Percentiles rank a stretch among this genome's conserved stretches.
phyloP scores from a whole-genome alignment of 163 green algal genomes.

The Prototheca stagnorum region DNA sequence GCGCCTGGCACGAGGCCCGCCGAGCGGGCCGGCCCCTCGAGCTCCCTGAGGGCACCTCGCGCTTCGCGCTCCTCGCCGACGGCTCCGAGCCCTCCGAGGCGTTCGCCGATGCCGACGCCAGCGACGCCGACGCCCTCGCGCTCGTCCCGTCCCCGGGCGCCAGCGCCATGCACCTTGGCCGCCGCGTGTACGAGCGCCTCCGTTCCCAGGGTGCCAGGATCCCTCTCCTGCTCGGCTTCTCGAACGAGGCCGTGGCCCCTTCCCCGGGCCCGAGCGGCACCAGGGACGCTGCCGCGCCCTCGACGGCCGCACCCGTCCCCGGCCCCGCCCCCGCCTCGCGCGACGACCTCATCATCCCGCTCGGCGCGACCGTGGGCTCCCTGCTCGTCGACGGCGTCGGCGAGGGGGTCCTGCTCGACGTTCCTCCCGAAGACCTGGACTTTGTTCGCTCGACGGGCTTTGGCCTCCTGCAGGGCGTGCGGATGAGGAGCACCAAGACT shows the following conservation, averaged over 20 bases:
- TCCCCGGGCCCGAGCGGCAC: no score
- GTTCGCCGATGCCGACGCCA: conserved; percentile 2
- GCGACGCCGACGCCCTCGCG: no score
- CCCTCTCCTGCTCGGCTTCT: conserved; percentile 87
- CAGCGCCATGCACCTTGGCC: conserved; percentile 70
- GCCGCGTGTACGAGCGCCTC: conserved; percentile 81
- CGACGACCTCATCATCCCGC: conserved; percentile 69
- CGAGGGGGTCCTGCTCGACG: conserved; percentile 83
- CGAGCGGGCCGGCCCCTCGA: no score
- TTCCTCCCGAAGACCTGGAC: conserved; percentile 50
- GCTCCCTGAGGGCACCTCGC: conserved; percentile 40
- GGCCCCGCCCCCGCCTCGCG: conserved; percentile 22
- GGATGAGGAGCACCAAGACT: conserved; percentile 99
- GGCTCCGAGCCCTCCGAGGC: conserved; percentile 73
- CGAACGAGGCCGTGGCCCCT: no score
- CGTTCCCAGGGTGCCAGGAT: conserved; percentile 31
- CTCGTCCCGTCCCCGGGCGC: no score
- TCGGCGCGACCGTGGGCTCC: conserved; percentile 59
- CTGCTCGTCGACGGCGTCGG: conserved; percentile 89
- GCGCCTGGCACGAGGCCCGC: neutral
- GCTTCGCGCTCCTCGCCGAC: conserved; percentile 60
- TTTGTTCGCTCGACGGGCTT: conserved; percentile 88
- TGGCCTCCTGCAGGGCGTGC: conserved; percentile 84
- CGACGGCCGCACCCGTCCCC: no score
- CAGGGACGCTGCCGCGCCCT: no score